A percentile compares a stretch with the other conserved stretches of the same genome.
These are phyloP conservation scores for Epichloe scottii DNA, from an alignment of 2,329 filamentous ascomycete genomes.

Conservation along the genomic window DNA sequence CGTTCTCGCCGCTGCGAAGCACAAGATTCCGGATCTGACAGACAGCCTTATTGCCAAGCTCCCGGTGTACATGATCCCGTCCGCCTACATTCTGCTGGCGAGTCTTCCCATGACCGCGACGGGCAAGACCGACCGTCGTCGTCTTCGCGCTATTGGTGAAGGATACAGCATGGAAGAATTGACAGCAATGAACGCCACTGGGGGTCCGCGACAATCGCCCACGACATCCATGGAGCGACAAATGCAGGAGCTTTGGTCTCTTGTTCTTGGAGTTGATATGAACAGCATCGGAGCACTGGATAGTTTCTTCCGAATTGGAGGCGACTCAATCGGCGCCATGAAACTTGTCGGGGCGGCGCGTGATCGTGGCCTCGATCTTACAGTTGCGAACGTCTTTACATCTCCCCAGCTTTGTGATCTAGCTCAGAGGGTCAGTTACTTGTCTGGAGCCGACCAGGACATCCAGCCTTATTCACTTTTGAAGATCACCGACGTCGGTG, in stretches of 20 bases:
- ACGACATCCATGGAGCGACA: background rate
- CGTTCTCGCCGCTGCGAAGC: background rate
- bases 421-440: background rate
- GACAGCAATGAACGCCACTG: background rate
- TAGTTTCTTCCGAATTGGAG: constrained; percentile 15
- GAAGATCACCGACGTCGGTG: background rate
- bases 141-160: constrained; percentile 3
- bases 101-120: constrained; percentile 7
- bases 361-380: background rate
- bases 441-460: background rate
- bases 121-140: constrained; percentile 9
- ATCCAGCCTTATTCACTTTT: constrained; percentile 1
- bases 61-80: constrained; percentile 8
- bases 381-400: constrained; percentile 11
- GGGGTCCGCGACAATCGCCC: background rate
- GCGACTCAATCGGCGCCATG: constrained; percentile 21
- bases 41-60: constrained; percentile 6
- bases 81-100: constrained; percentile 10
- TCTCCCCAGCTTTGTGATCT: background rate
- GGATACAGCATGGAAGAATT: background rate
- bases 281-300: constrained; percentile 8
- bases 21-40: background rate
- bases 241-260: constrained; percentile 9
- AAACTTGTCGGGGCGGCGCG: background rate
- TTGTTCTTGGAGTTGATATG: constrained; percentile 3